Percentiles rank a stretch among this genome's conserved stretches.
phyloP scores from a whole-genome alignment of 345 rosid genomes.

The Eucalyptus globulus region DNA sequence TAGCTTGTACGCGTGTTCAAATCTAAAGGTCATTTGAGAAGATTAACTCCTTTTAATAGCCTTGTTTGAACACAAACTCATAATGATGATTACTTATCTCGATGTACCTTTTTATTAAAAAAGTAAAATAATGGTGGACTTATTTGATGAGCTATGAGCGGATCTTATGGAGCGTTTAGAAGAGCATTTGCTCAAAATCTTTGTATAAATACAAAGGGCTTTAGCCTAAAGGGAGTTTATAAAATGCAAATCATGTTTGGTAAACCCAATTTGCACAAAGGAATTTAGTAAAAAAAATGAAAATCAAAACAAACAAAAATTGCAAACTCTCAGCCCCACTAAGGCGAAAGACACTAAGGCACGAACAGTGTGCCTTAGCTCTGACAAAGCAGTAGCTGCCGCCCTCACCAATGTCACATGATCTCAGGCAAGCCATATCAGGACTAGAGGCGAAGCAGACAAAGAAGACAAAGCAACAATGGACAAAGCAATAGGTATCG shows the following conservation, averaged over 20 bases:
- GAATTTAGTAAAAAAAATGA: background rate
- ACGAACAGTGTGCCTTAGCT: background rate
- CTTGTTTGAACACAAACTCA: background rate
- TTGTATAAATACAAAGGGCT: background rate
- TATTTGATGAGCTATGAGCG: background rate
- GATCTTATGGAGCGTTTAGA: background rate
- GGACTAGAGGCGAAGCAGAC: background rate
- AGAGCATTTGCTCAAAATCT: background rate
- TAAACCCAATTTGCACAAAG: background rate
- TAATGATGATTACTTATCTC: background rate
- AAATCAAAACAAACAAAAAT: background rate
- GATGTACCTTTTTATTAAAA: background rate
- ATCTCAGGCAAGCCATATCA: background rate
- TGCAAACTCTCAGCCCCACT: background rate
- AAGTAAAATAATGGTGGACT: background rate
- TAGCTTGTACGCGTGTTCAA: background rate
- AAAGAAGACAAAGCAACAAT: background rate
- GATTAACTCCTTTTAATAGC: background rate
- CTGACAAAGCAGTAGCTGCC: background rate
- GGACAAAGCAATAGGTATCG: background rate
- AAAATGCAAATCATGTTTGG: background rate
- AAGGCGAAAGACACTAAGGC: background rate
- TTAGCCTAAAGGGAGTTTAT: background rate
- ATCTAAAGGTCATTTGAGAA: background rate
- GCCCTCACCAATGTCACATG: background rate